Evolutionary conservation across 768 basidiomycete species (phyloP).

Genomic region (Auricularia auricula-judae): DNA sequence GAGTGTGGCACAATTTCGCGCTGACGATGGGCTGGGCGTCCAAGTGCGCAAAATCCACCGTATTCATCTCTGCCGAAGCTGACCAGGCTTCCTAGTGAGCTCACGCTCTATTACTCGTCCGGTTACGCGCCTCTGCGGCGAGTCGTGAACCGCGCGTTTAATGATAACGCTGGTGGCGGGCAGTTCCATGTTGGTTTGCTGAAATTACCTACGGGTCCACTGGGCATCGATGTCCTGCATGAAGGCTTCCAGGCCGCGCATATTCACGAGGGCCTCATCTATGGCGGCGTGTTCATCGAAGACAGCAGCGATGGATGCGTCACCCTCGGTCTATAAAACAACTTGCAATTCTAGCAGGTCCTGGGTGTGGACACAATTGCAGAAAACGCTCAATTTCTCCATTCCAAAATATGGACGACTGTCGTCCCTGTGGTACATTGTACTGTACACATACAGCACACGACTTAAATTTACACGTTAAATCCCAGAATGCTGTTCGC

Average conservation of each 20-base stretch:
- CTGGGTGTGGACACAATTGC: no score
- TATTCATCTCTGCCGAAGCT: not conserved
- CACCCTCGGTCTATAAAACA: not conserved
- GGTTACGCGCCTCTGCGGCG: slow-evolving; percentile 26
- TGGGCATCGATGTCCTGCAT: slow-evolving; percentile 38
- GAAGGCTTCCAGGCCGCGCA: slow-evolving; percentile 44
- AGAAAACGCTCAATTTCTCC: no score
- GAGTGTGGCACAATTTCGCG: slow-evolving; percentile 50
- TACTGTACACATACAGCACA: no score
- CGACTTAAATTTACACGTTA: no score
- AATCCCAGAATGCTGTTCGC: no score
- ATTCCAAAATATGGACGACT: no score
- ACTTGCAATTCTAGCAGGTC: no score
- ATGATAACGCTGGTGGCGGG: slow-evolving; percentile 40
- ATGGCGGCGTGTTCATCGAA: slow-evolving; percentile 51
- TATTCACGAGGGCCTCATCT: slow-evolving; percentile 37
- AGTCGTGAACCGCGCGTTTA: slow-evolving; percentile 29
- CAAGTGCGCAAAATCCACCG: not conserved
- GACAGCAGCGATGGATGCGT: slow-evolving; percentile 5
- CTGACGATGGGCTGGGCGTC: slow-evolving; percentile 45
- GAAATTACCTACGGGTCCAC: slow-evolving; percentile 30
- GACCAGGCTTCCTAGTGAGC: slow-evolving; percentile 19
- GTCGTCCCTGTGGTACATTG: no score
- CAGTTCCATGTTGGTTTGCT: slow-evolving; percentile 53
- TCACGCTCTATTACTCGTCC: slow-evolving; percentile 41